Evolutionary conservation across 1,139 yeast species (phyloP).

Genomic region (Yamadazyma dendronema): DNA sequence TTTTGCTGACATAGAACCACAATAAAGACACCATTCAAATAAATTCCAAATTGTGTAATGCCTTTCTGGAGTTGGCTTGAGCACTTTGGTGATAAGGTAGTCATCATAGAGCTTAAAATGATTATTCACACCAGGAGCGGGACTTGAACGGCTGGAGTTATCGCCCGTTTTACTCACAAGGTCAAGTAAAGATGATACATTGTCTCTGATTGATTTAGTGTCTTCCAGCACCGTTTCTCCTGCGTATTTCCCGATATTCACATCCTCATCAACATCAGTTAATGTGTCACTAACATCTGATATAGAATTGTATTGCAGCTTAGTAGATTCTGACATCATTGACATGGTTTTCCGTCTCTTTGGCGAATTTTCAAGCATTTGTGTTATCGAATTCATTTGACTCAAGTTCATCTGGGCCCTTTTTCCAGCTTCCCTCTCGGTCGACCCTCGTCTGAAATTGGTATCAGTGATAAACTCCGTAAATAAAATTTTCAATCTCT

Average conservation of each 20-base stretch:
- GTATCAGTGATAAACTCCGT: neutral
- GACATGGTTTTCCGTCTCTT: slow-evolving; percentile 1
- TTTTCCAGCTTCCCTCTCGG: slow-evolving; percentile 6
- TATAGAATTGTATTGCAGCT: no score
- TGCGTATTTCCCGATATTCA: neutral
- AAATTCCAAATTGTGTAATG: slow-evolving; percentile 31
- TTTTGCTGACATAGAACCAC: slow-evolving; percentile 23
- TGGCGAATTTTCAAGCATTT: slow-evolving; percentile 5
- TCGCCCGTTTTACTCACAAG: neutral
- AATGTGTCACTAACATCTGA: no score
- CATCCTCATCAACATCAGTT: no score
- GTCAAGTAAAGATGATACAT: neutral
- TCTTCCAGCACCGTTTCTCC: neutral
- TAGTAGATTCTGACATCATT: no score
- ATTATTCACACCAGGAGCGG: slow-evolving; percentile 1
- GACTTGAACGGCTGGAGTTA: neutral
- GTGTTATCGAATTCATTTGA: neutral
- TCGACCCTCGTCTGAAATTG: neutral
- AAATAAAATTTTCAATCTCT: no score
- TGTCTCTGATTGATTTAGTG: no score
- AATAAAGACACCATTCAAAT: slow-evolving; percentile 35
- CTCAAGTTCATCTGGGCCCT: neutral
- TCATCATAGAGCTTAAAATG: slow-evolving; percentile 29
- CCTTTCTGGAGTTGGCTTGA: slow-evolving; percentile 20
- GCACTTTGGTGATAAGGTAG: slow-evolving; percentile 20